Percentiles rank a stretch among this genome's conserved stretches.
Evolutionary conservation across 768 basidiomycete species (phyloP).

Genomic region (Leccinum rimulosum): DNA sequence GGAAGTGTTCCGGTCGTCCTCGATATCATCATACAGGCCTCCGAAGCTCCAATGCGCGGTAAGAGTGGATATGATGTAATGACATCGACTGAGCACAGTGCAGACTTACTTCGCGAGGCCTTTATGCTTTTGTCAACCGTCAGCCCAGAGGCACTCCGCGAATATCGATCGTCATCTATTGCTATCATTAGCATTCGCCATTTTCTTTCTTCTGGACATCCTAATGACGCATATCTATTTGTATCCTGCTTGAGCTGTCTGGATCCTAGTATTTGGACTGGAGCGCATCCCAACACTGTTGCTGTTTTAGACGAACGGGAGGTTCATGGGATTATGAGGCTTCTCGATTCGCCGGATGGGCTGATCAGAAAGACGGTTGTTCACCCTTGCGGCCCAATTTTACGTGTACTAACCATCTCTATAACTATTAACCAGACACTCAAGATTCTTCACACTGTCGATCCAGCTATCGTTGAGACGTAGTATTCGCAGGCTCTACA

Average conservation of each 20-base stretch:
- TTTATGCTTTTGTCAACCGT: slow-evolving; percentile 33
- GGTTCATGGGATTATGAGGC: slow-evolving; percentile 67
- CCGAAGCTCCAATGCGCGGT: slow-evolving; percentile 28
- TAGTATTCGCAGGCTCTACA: slow-evolving; percentile 49
- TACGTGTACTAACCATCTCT: slow-evolving; percentile 5
- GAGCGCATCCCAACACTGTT: slow-evolving; percentile 47
- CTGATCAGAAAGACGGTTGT: slow-evolving; percentile 59
- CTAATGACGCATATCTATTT: slow-evolving; percentile 66
- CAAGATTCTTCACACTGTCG: slow-evolving; percentile 53
- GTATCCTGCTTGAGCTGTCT: slow-evolving; percentile 60
- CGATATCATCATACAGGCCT: slow-evolving; percentile 25
- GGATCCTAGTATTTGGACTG: slow-evolving; percentile 66
- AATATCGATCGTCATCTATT: slow-evolving; percentile 15
- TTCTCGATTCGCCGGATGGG: slow-evolving; percentile 59
- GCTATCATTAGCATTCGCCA: slow-evolving; percentile 50
- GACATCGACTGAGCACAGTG: slow-evolving; percentile 16
- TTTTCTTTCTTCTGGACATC: slow-evolving; percentile 54
- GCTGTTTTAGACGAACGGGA: slow-evolving; percentile 68
- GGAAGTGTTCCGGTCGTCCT: slow-evolving; percentile 19
- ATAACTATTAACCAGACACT: slow-evolving; percentile 47
- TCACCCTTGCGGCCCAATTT: neutral
- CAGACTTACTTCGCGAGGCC: slow-evolving; percentile 34
- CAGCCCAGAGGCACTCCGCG: slow-evolving; percentile 17
- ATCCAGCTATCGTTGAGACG: slow-evolving; percentile 53
- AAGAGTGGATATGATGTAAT: neutral